Evolutionary conservation across 306 rosid genomes (phyloP).

Genomic region (Gillenia trifoliata): DNA sequence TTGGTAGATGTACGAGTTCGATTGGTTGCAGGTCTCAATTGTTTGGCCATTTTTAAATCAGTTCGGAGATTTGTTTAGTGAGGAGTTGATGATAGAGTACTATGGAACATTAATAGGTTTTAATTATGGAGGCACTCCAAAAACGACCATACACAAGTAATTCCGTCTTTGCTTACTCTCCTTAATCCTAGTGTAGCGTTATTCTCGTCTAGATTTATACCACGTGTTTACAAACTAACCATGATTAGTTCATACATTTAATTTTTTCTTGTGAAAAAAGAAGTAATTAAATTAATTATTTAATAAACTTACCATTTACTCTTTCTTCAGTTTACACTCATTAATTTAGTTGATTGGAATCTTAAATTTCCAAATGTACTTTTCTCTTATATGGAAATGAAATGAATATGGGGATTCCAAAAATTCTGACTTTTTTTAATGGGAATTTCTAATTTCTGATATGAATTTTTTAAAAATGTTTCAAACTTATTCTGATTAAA

Average conservation of each 20-base stretch:
- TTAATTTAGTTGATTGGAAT: neutral
- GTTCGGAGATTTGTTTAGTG: neutral
- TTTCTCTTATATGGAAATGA: neutral
- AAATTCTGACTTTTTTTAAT: no score
- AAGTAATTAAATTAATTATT: no score
- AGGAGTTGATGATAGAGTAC: no score
- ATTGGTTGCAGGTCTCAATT: neutral
- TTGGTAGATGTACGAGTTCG: constrained; percentile 34
- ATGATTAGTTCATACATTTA: neutral
- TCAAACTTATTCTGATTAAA: no score
- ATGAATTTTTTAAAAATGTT: no score
- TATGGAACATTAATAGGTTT: neutral
- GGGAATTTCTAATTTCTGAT: no score
- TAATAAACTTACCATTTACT: neutral
- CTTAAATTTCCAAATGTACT: neutral
- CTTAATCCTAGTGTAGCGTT: no score
- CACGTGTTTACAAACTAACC: neutral
- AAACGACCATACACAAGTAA: neutral
- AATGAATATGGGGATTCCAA: no score
- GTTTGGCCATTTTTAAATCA: neutral
- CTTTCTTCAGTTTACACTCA: neutral
- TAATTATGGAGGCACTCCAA: neutral
- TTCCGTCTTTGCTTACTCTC: no score
- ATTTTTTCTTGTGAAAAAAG: neutral
- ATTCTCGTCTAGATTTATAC: neutral